A percentile compares a stretch with the other conserved stretches of the same genome.
phyloP scores from a whole-genome alignment of 2,329 filamentous ascomycete genomes.

The Laburnicola sp. region DNA sequence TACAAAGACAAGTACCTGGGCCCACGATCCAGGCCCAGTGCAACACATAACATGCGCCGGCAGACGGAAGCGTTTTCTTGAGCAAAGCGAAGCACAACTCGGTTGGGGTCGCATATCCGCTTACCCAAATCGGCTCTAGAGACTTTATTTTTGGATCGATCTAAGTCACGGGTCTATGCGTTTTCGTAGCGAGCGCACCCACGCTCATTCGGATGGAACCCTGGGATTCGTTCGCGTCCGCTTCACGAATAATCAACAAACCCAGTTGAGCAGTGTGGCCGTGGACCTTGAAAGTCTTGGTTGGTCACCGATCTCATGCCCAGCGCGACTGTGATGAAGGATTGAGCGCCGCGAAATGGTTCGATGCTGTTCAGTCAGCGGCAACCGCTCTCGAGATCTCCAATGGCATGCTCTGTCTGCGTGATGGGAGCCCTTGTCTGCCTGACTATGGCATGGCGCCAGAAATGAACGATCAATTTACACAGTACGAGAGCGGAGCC shows the following conservation, averaged over 20 bases:
- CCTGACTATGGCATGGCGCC: no score
- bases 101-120: constrained; percentile 16
- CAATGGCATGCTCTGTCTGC: not conserved
- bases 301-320: constrained; percentile 3
- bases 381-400: not conserved
- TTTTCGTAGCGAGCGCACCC: not conserved
- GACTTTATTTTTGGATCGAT: constrained; percentile 25
- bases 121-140: constrained; percentile 24
- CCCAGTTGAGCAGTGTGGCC: not conserved
- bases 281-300: not conserved
- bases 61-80: constrained; percentile 20
- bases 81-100: constrained; percentile 14
- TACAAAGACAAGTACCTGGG: constrained; percentile 16
- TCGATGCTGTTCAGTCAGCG: not conserved
- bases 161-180: constrained; percentile 9
- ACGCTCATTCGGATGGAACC: not conserved
- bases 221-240: constrained; percentile 1
- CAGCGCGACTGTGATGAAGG: not conserved
- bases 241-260: not conserved
- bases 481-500: no score
- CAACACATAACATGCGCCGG: constrained; percentile 27
- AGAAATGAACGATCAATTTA: no score
- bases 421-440: not conserved
- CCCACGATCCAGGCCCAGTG: constrained; percentile 19
- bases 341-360: not conserved